These are phyloP conservation scores for Microstroma glucosiphilum DNA, from an alignment of 1,284 basidiomycete species.

Conservation along the genomic window DNA sequence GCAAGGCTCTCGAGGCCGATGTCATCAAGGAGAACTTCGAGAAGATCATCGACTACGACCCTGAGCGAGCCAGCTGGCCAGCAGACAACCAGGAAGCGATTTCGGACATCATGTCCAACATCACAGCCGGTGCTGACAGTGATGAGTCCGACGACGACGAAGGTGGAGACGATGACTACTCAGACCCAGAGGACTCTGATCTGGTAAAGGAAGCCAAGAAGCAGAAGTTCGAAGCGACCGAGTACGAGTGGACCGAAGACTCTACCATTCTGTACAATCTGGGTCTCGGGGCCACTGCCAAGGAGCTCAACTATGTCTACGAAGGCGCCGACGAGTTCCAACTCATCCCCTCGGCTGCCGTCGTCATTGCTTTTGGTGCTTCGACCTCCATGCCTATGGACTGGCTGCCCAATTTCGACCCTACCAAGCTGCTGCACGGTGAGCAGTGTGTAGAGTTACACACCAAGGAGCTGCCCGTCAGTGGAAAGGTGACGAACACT, in stretches of 20 bases:
- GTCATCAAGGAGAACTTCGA: slow-evolving; percentile 40
- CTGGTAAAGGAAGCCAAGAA: slow-evolving; percentile 79
- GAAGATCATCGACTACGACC: slow-evolving; percentile 47
- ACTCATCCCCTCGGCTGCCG: slow-evolving; percentile 86
- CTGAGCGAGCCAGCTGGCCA: slow-evolving; percentile 46
- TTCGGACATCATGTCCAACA: slow-evolving; percentile 43
- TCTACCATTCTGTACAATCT: slow-evolving; percentile 95
- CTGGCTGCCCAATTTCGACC: slow-evolving; percentile 87
- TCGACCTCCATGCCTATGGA: slow-evolving; percentile 57
- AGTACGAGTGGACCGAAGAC: slow-evolving; percentile 67
- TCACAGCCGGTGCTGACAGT: slow-evolving; percentile 23
- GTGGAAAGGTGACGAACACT: slow-evolving; percentile 74
- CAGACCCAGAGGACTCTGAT: slow-evolving; percentile 76
- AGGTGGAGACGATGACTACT: slow-evolving; percentile 53
- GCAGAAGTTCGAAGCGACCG: slow-evolving; percentile 43
- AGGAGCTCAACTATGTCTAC: slow-evolving; percentile 84
- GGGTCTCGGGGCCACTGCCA: slow-evolving; percentile 87
- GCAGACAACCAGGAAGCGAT: slow-evolving; percentile 25
- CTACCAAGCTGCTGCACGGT: slow-evolving; percentile 94
- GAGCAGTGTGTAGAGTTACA: slow-evolving; percentile 77
- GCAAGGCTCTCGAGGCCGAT: slow-evolving; percentile 40
- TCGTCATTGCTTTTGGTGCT: slow-evolving; percentile 76
- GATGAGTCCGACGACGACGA: slow-evolving; percentile 30
- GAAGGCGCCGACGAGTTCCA: slow-evolving; percentile 82
- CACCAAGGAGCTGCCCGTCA: slow-evolving; percentile 66